Percentiles rank a stretch among this genome's conserved stretches.
These are phyloP conservation scores for Metroxylon sagu DNA, from an alignment of 176 grass and related monocot species.

Conservation along the genomic window DNA sequence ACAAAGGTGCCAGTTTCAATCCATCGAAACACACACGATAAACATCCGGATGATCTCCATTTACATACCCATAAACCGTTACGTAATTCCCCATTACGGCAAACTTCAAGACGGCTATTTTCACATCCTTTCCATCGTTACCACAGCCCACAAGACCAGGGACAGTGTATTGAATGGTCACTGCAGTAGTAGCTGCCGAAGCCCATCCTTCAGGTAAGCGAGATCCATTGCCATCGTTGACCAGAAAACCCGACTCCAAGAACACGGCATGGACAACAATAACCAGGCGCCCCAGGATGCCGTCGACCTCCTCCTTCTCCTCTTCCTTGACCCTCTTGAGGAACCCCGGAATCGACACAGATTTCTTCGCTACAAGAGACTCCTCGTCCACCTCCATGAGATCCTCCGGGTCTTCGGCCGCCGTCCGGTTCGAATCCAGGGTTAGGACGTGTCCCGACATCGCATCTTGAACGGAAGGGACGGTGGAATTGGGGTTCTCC, in stretches of 20 bases:
- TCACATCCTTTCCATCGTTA: constrained; percentile 23
- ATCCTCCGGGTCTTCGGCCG: background rate
- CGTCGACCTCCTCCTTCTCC: no score
- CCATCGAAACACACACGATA: constrained; percentile 52
- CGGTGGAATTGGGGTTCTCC: background rate
- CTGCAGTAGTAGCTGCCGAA: constrained; percentile 12
- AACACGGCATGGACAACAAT: no score
- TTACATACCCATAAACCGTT: constrained; percentile 49
- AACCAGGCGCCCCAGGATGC: no score
- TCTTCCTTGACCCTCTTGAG: no score
- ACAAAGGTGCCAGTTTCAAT: constrained; percentile 34
- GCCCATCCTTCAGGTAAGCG: constrained; percentile 15
- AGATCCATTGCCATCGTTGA: no score
- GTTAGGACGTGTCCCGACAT: background rate
- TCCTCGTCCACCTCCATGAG: constrained; percentile 15
- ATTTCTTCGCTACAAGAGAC: background rate
- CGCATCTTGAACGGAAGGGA: background rate
- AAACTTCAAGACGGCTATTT: constrained; percentile 43
- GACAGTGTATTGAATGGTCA: constrained; percentile 45
- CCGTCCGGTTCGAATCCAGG: background rate
- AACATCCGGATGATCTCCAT: constrained; percentile 22
- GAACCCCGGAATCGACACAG: no score
- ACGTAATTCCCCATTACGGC: constrained; percentile 45
- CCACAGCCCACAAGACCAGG: constrained; percentile 18
- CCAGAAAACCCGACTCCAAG: no score